Percentiles rank a stretch among this genome's conserved stretches.
Evolutionary conservation across 148 eudicot genomes (phyloP).

Genomic region (Camellia granthamiana): DNA sequence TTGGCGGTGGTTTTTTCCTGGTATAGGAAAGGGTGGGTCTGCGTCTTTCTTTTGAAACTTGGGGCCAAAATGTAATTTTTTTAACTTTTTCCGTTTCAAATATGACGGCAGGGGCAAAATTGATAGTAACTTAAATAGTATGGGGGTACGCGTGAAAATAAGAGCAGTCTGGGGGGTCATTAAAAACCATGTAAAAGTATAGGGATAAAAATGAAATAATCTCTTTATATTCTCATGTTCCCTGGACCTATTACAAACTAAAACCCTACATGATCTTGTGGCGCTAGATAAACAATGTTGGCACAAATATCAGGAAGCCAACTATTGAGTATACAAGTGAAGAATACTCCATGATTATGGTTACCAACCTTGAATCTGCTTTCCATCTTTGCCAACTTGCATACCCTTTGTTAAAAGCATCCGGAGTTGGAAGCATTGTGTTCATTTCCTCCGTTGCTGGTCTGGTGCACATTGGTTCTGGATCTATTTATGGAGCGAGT

Average conservation of each 20-base stretch:
- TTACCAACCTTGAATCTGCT: slow-evolving; percentile 87
- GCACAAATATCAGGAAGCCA: slow-evolving; percentile 74
- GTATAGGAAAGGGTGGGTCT: too few species aligned
- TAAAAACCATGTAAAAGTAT: too few species aligned
- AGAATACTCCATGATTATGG: slow-evolving; percentile 62
- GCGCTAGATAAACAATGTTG: slow-evolving; percentile 78
- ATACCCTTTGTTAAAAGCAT: slow-evolving; percentile 68
- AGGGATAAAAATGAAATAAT: too few species aligned
- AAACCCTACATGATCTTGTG: not conserved
- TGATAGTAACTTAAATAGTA: too few species aligned
- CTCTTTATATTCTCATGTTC: not conserved
- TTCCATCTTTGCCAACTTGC: slow-evolving; percentile 83
- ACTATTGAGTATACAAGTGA: slow-evolving; percentile 60
- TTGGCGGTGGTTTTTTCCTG: too few species aligned
- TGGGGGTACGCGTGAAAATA: too few species aligned
- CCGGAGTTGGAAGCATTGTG: slow-evolving; percentile 71
- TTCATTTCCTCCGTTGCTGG: slow-evolving; percentile 95
- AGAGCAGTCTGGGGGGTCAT: too few species aligned
- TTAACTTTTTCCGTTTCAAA: too few species aligned
- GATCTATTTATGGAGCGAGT: slow-evolving; percentile 70
- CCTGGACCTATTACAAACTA: not conserved
- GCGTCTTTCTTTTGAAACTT: too few species aligned
- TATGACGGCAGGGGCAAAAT: too few species aligned
- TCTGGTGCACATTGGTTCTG: slow-evolving; percentile 44
- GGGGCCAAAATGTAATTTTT: too few species aligned